Evolutionary conservation across 2,329 filamentous ascomycete genomes (phyloP), one percentile per base, ranked within the genome.

Genomic region (Fusarium sp.): DNA sequence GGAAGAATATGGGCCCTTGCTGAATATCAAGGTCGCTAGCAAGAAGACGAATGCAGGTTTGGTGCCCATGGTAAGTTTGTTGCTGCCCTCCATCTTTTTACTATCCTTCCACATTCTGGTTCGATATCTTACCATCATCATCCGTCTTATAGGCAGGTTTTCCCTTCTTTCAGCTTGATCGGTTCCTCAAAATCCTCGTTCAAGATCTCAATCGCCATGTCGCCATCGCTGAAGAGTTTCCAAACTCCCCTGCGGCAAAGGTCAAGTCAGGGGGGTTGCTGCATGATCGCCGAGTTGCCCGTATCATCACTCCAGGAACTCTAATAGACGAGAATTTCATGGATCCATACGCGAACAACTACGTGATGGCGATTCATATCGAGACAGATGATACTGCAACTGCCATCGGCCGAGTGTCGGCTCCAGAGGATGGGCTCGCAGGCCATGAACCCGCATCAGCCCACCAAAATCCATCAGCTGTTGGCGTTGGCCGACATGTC

Each of bases 241-340:
- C 91, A 19, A 92, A 96, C 74, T 86, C 89, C 67, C 83, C 87
- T 6, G 84, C 89, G 5, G 88, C 88, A 56, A 93, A 88, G 78
- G 82, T 90, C 68, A 95, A 90, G 75, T 86, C 89, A 20, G 92
- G 92, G 15, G 93, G 93, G 5, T 81, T 95, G 67, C 84, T 95
- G 83, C 96, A 96, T 77, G 92, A 96, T 76, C 90, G 96, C 26
- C 89, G 85, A 71, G 93, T 99, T 15, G 88, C 92, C 19, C 90
- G 96, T 58, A 90, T 99, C 71, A 89, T 99, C 75, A 98, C 96
- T 1, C 94, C 96, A 2, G 96, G 96, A 20, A 99, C 96, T 2
- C 83, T 99, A 54, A 97, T 99, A 70, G 96, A 99, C 78, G 96
- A 99, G 80, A 94, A 94, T 73, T 99, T 98, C 78, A 94, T 99